Evolutionary conservation across 164 flowering plant species (phyloP).

Genomic region (Vitis vinifera): ASM3070453v1 NC_081809.1:21373501-21374000

Average conservation of each 20-base stretch:
- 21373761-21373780: slow-evolving; percentile 72
- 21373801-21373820: slow-evolving; percentile 50
- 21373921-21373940: slow-evolving; percentile 1
- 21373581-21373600: not conserved
- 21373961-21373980: slow-evolving; percentile 66
- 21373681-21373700: slow-evolving; percentile 9
- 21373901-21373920: not conserved
- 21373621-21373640: slow-evolving; percentile 19
- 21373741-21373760: slow-evolving; percentile 25
- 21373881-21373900: not conserved
- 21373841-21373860: slow-evolving; percentile 78
- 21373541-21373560: slow-evolving; percentile 14
- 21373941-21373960: slow-evolving; percentile 15
- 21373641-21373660: slow-evolving; percentile 6
- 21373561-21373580: slow-evolving; percentile 12
- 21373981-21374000: slow-evolving; percentile 42
- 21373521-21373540: not conserved
- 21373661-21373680: slow-evolving; percentile 2
- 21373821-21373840: slow-evolving; percentile 49
- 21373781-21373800: slow-evolving; percentile 67
- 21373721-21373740: slow-evolving; percentile 10
- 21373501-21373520: slow-evolving; percentile 6
- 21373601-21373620: slow-evolving; percentile 4
- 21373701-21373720: slow-evolving; percentile 16
- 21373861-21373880: slow-evolving; percentile 81